These are phyloP conservation scores for Daldinia vernicosa DNA, from an alignment of 495 filamentous ascomycete species.

Conservation along the genomic window DNA sequence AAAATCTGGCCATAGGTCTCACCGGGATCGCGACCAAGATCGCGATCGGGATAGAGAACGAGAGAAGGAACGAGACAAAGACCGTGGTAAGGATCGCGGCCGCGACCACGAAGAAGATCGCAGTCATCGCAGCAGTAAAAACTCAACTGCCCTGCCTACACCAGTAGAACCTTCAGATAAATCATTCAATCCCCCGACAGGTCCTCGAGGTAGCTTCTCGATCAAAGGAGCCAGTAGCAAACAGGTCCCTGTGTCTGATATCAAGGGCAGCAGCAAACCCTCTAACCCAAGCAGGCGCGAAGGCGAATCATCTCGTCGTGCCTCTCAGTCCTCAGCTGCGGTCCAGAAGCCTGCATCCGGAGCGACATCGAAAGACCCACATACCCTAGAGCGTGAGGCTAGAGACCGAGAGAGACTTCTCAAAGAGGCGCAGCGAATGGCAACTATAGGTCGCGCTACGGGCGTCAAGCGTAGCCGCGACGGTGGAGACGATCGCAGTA, in stretches of 20 bases:
- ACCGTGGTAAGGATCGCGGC: slow-evolving; percentile 55
- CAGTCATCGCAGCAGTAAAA: slow-evolving; percentile 63
- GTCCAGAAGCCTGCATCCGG: slow-evolving; percentile 45
- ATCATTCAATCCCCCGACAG: slow-evolving; percentile 53
- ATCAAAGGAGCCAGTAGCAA: slow-evolving; percentile 50
- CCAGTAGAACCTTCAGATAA: slow-evolving; percentile 53
- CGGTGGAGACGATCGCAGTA: slow-evolving; percentile 51
- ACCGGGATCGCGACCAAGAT: slow-evolving; percentile 56
- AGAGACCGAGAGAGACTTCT: slow-evolving; percentile 78
- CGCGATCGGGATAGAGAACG: slow-evolving; percentile 59
- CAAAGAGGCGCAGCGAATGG: slow-evolving; percentile 80
- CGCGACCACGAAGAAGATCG: slow-evolving; percentile 56
- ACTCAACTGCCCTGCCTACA: slow-evolving; percentile 49
- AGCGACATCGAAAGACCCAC: slow-evolving; percentile 62
- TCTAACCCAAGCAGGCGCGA: slow-evolving; percentile 40
- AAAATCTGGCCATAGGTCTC: slow-evolving; percentile 55
- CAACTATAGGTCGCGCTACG: slow-evolving; percentile 48
- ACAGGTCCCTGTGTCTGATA: slow-evolving; percentile 44
- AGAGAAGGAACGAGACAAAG: slow-evolving; percentile 57
- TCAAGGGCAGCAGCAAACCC: slow-evolving; percentile 48
- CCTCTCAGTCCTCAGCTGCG: slow-evolving; percentile 54
- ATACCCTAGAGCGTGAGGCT: slow-evolving; percentile 79
- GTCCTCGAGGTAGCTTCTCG: slow-evolving; percentile 49
- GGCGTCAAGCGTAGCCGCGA: slow-evolving; percentile 56
- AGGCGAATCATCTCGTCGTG: slow-evolving; percentile 45